A percentile compares a stretch with the other conserved stretches of the same genome.
Evolutionary conservation across 1,284 basidiomycete species (phyloP).

Genomic region (Apiotrichum veenhuisii): DNA sequence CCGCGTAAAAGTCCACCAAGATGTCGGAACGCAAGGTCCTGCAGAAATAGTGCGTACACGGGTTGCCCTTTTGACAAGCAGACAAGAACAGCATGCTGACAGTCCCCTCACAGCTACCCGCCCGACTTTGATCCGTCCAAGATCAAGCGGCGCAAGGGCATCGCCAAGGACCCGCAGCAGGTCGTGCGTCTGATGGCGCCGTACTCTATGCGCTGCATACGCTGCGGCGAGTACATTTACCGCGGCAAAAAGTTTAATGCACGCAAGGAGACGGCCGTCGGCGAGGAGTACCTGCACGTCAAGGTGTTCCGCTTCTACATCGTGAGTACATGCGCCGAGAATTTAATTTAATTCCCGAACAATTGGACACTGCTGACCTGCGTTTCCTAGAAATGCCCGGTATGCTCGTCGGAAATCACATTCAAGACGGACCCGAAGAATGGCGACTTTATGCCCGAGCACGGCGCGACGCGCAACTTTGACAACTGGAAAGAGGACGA

Average conservation of each 20-base stretch:
- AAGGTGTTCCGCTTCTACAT: conserved; percentile 59
- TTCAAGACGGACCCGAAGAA: conserved; percentile 99
- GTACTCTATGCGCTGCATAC: conserved; percentile 94
- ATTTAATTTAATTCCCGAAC: too few relatives aligned
- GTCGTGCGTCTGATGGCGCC: conserved; percentile 98
- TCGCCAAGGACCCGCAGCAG: conserved; percentile 86
- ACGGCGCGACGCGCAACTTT: conserved; percentile 90
- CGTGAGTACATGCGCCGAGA: conserved; percentile 33
- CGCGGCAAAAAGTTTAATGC: conserved; percentile 99
- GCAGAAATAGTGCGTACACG: conserved; percentile 54
- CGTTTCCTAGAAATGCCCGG: conserved; percentile 59
- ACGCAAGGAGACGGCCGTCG: conserved; percentile 93
- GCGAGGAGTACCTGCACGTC: conserved; percentile 97
- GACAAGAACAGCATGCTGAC: neutral
- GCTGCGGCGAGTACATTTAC: conserved; percentile 94
- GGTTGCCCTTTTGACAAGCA: conserved; percentile 14
- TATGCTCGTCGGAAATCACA: conserved; percentile 96
- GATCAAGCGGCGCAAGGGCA: conserved; percentile 71
- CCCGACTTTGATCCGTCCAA: conserved; percentile 95
- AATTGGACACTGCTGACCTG: neutral
- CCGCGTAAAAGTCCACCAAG: conserved; percentile 29
- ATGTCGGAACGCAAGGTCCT: conserved; percentile 88
- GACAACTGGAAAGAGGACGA: conserved; percentile 55
- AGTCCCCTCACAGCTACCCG: conserved; percentile 41
- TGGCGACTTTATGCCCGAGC: conserved; percentile 87